Conservation (phyloP, 306 rosid species). For the Albizia julibrissin region DNA sequence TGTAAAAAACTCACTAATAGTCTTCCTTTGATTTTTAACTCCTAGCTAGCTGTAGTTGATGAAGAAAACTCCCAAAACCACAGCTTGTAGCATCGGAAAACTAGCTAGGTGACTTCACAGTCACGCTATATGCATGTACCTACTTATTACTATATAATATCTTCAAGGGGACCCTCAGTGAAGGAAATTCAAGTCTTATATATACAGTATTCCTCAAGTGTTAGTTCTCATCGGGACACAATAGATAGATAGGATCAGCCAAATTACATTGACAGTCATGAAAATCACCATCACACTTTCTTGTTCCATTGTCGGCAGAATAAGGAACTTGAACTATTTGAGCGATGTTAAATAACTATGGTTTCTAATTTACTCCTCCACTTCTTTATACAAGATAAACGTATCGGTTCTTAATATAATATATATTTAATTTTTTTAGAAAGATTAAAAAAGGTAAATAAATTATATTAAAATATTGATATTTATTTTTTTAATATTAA, state of each 20-base stretch:
- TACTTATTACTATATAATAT: background rate
- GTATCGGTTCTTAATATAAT: too few relatives aligned
- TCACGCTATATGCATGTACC: background rate
- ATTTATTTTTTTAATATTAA: too few relatives aligned
- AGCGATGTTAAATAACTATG: background rate
- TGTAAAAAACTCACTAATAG: background rate
- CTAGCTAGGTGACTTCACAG: background rate
- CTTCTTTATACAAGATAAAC: too few relatives aligned
- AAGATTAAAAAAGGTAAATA: too few relatives aligned
- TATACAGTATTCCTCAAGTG: background rate
- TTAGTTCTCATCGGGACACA: background rate
- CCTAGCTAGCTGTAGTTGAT: background rate
- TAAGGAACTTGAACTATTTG: background rate
- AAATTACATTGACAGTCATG: background rate
- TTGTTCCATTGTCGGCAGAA: background rate
- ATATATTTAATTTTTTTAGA: too few relatives aligned
- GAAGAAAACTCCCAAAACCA: background rate
- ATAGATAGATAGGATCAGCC: background rate
- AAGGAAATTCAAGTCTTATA: background rate
- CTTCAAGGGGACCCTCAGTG: background rate
- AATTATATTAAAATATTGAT: too few relatives aligned
- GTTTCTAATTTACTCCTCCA: too few relatives aligned
- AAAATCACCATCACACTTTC: background rate
- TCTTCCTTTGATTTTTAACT: background rate
- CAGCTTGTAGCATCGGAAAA: background rate